Evolutionary conservation across 139 green algal genomes (phyloP), one percentile per base, ranked within the genome.

Genomic region (Volvox africanus): DNA sequence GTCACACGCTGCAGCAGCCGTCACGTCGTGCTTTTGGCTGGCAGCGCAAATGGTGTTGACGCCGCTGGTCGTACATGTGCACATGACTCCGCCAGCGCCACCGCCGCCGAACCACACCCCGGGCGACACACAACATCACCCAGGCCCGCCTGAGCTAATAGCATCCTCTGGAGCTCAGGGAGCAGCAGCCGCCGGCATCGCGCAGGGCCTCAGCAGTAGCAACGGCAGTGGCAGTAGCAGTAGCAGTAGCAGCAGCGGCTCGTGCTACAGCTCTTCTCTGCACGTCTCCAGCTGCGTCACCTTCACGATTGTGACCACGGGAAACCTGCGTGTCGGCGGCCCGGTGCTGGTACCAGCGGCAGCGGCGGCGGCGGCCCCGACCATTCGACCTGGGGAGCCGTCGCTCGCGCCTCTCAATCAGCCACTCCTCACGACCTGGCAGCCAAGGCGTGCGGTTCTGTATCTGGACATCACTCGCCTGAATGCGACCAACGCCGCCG

Each of bases 1-100:
- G 61, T 85, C 87, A 16, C 87, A 91, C 75, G 76, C 76, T 75
- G 61, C 75, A 75, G 75, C 87, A 75, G 87, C 87, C 61, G 61
- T 86, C 61, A 86, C 61, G 61, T 21, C 61, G 18, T 86, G 75
- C 76, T 85, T 85, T 77, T 91, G 87, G 87, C 24, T 86, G 21
- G 76, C 87, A 16, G 9, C 3, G 11, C 87, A 91, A 75, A 33
- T 91, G 87, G 76, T 91, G 30, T 28, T 91, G 55, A 91, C 87
- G 32, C 87, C 87, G 5, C 21, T 91, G 21, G 20, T 91, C 24
- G 61, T 91, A 32, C 20, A 28, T 11, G n/a, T 26, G 62, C 82
- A 87, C 37, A 32, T 36, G 80, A 16, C 82, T 33, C 50, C 82
- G 32, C 61, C 67, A 61, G 30, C 33, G 30, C 61, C 24, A 36